Percentiles rank a stretch among this genome's conserved stretches.
phyloP scores from a whole-genome alignment of 768 basidiomycete genomes.

The Mycena capillaripes region DNA sequence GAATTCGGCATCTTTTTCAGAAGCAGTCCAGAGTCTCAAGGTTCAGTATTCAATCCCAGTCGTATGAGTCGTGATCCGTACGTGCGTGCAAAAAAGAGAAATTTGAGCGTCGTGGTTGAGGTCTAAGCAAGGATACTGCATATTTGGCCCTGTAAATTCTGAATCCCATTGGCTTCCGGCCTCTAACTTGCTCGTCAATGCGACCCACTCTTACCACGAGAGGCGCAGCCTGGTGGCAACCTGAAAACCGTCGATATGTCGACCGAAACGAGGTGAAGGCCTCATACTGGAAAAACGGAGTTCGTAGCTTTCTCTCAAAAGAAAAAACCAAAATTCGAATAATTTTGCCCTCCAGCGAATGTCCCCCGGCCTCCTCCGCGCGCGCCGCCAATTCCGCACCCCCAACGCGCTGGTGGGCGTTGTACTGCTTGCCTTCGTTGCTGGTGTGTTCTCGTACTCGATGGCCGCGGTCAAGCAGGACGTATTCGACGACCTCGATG shows the following conservation, averaged over 20 bases:
- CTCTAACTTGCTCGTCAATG: not conserved
- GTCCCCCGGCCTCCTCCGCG: constrained; percentile 90
- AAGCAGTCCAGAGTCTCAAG: not conserved
- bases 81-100: not conserved
- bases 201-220: constrained; percentile 36
- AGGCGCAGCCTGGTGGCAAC: constrained; percentile 40
- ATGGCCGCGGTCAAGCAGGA: constrained; percentile 96
- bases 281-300: constrained; percentile 38
- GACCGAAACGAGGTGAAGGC: constrained; percentile 30
- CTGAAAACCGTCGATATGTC: constrained; percentile 33
- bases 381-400: constrained; percentile 85
- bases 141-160: constrained; percentile 3
- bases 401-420: constrained; percentile 87
- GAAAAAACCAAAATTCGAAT: not conserved
- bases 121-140: not conserved
- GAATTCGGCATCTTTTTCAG: not conserved
- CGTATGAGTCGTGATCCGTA: too few relatives aligned
- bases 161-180: not conserved
- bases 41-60: too few relatives aligned
- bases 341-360: constrained; percentile 67
- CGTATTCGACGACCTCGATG: constrained; percentile 89
- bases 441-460: constrained; percentile 92
- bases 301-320: constrained; percentile 1
- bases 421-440: constrained; percentile 78
- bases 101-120: too few relatives aligned